Conservation (phyloP, 2,329 filamentous ascomycete genomes). For the Helminthosporium solani region DNA sequence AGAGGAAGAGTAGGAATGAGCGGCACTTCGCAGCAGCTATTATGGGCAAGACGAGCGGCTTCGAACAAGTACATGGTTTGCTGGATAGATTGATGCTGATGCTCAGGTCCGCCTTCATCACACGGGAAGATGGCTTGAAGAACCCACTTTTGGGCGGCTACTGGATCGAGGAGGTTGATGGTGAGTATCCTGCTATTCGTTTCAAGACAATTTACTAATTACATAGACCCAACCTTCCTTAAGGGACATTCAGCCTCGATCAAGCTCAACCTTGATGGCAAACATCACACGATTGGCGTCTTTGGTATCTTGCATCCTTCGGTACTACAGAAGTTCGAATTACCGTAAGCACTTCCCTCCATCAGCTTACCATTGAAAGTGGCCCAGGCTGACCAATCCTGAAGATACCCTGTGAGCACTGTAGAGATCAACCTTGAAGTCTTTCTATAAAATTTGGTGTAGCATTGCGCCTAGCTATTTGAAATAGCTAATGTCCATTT, state of each 20-base stretch:
- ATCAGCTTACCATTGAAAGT: conserved; percentile 5
- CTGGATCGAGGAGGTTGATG: conserved; percentile 91
- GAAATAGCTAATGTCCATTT: too few relatives aligned
- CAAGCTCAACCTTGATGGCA: conserved; percentile 71
- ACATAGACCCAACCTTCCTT: conserved; percentile 80
- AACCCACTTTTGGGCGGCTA: conserved; percentile 68
- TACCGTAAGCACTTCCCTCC: conserved; percentile 60
- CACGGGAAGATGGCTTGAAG: conserved; percentile 64
- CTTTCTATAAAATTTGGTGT: conserved; percentile 63
- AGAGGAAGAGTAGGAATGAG: conserved; percentile 87
- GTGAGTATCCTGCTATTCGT: too few relatives aligned
- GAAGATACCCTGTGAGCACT: conserved; percentile 84
- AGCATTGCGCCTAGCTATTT: too few relatives aligned
- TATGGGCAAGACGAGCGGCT: conserved; percentile 91
- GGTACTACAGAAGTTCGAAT: conserved; percentile 89
- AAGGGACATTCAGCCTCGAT: conserved; percentile 84
- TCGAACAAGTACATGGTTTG: conserved; percentile 92
- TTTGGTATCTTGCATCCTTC: conserved; percentile 93
- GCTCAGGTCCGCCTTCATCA: conserved; percentile 80
- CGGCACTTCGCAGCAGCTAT: conserved; percentile 94
- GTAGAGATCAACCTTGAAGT: conserved; percentile 93
- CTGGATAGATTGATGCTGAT: conserved; percentile 90
- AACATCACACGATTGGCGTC: conserved; percentile 76
- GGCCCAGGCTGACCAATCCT: conserved; percentile 23
- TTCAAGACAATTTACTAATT: background rate